phyloP scores from a whole-genome alignment of 2,329 filamentous ascomycete species.

The Calonectria pauciramosa region DNA sequence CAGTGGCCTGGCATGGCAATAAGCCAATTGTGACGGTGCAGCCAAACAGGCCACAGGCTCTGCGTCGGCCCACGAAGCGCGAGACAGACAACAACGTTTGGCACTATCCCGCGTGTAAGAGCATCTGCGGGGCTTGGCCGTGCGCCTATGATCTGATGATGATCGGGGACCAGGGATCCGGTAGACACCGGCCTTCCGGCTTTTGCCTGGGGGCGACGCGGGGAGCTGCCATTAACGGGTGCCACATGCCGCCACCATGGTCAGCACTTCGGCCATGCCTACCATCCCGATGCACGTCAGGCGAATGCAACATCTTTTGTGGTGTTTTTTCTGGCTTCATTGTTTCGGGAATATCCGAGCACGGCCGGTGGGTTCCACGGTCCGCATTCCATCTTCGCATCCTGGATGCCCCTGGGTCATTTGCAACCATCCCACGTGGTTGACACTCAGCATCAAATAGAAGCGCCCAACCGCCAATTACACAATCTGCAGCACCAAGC shows the following conservation, averaged over 20 bases:
- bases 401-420: neutral
- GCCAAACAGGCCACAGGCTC: constrained; percentile 28
- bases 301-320: neutral
- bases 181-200: constrained; percentile 41
- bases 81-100: neutral
- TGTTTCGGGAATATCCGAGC: neutral
- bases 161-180: constrained; percentile 25
- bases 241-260: constrained; percentile 25
- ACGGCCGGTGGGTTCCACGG: neutral
- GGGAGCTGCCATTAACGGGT: constrained; percentile 26
- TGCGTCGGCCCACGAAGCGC: constrained; percentile 26
- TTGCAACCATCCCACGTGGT: neutral
- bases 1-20: neutral
- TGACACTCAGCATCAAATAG: neutral
- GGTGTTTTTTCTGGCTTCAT: neutral
- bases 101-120: constrained; percentile 4
- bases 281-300: neutral
- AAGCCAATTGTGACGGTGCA: constrained; percentile 10
- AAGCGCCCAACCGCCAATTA: neutral
- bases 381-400: neutral
- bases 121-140: constrained; percentile 38
- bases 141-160: constrained; percentile 40
- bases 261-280: constrained; percentile 25
- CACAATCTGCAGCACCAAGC: neutral
- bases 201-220: constrained; percentile 30